Evolutionary conservation across 2,329 filamentous ascomycete genomes (phyloP), one percentile per base, ranked within the genome.

Genomic region (Colletotrichum sp.): DNA sequence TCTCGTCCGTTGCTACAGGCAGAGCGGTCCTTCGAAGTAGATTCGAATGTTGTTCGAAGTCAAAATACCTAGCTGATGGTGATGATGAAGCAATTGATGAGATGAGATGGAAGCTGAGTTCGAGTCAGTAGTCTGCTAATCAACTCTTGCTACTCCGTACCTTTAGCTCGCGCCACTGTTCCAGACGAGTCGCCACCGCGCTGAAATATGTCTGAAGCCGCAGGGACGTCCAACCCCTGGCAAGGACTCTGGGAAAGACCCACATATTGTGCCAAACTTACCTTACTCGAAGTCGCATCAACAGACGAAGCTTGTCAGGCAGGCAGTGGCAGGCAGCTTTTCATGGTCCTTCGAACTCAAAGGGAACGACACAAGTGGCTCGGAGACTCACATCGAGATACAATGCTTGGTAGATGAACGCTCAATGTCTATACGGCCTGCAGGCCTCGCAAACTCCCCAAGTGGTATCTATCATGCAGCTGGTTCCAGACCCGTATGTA

Each of bases 381-480:
- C 2, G 26, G 26, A 30, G 30, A 32, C 12, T 8, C 13, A 24
- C 12, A 26, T 26, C 12, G 10, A 39, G n/a, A 36, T 8, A 62
- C 4, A 24, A 62, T 67, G 62, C 28, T 52, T 52, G 44, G 44
- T 52, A 24, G 12, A 52, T 52, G 44, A 52, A 52, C 44, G 44
- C 44, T 52, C n/a, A 52, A 63, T 63, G 62, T 72, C 30, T 39
- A 60, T 55, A 34, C 24, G 24, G 24, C 36, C 36, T 28, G 39
- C 28, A n/a, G 26, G 52, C 59, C 57, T 69, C 64, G n/a, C 24
- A 49, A 62, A 66, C 57, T 69, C 64, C 70, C 68, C 49, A 73
- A 65, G 64, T 76, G 73, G 69, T 73, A 76, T 76, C 73, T 68
- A 76, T 73, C 73, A 76, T 73, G 73, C 73, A 73, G 30, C 73